phyloP scores from a whole-genome alignment of 768 basidiomycete species.

The Tephrocybe sp. region DNA sequence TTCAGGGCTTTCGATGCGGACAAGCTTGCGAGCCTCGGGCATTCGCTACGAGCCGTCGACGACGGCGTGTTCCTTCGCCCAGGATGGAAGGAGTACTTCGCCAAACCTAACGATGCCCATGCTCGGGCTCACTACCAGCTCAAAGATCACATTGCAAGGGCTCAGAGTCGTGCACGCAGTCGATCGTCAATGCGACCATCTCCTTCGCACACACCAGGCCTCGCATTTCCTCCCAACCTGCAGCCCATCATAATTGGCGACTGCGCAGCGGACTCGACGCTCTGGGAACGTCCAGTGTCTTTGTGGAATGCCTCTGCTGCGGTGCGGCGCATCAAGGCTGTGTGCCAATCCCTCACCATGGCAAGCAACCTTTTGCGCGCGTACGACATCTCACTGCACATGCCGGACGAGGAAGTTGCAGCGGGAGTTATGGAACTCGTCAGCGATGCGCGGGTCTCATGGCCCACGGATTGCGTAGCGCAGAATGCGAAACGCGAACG shows the following conservation, averaged over 20 bases:
- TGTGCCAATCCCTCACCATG: slow-evolving; percentile 68
- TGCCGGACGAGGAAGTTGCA: slow-evolving; percentile 63
- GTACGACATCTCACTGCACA: slow-evolving; percentile 68
- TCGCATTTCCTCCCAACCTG: slow-evolving; percentile 29
- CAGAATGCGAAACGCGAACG: slow-evolving; percentile 48
- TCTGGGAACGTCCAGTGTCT: slow-evolving; percentile 61
- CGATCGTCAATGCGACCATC: slow-evolving; percentile 18
- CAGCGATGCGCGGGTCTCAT: slow-evolving; percentile 72
- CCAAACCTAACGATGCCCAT: slow-evolving; percentile 31
- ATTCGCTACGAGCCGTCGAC: slow-evolving; percentile 58
- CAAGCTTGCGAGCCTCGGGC: slow-evolving; percentile 51
- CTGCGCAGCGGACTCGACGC: slow-evolving; percentile 59
- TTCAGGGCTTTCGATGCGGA: slow-evolving; percentile 60
- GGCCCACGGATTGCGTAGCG: slow-evolving; percentile 71
- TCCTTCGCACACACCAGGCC: slow-evolving; percentile 19
- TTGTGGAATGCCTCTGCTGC: slow-evolving; percentile 63
- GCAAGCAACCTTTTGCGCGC: slow-evolving; percentile 62
- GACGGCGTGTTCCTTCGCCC: slow-evolving; percentile 69
- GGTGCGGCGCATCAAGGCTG: slow-evolving; percentile 68
- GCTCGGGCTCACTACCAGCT: slow-evolving; percentile 24
- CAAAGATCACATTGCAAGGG: slow-evolving; percentile 24
- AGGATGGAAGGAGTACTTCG: slow-evolving; percentile 53
- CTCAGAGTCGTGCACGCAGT: slow-evolving; percentile 23
- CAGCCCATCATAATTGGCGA: slow-evolving; percentile 82
- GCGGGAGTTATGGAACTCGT: slow-evolving; percentile 73